Conservation (phyloP, 495 filamentous ascomycete species). For the Hyaloscypha bicolor region DNA sequence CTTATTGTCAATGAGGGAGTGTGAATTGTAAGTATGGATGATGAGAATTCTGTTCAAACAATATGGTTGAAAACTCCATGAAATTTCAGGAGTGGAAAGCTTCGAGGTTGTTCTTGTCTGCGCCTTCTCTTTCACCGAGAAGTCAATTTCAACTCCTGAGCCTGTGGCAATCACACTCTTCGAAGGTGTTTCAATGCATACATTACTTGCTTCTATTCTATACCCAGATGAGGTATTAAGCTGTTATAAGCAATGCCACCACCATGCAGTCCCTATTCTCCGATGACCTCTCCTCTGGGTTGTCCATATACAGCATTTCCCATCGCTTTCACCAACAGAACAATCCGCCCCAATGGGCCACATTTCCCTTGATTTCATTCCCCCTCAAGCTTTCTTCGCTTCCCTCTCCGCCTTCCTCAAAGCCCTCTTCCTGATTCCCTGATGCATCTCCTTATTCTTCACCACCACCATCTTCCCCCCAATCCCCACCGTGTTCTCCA, state of each 20-base stretch:
- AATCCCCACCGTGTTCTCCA: constrained; percentile 70
- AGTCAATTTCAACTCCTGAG: neutral
- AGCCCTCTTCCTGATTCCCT: constrained; percentile 82
- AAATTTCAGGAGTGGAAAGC: neutral
- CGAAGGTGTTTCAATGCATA: neutral
- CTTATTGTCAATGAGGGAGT: neutral
- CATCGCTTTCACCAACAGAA: neutral
- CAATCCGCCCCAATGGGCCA: neutral
- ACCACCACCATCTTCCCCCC: constrained; percentile 62
- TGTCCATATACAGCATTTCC: neutral
- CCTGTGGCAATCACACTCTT: neutral
- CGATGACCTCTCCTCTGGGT: neutral
- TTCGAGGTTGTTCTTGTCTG: neutral
- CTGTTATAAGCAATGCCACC: neutral
- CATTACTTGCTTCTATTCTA: neutral
- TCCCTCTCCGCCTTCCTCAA: constrained; percentile 88
- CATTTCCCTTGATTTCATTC: neutral
- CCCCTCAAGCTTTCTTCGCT: constrained; percentile 55
- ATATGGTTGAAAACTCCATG: neutral
- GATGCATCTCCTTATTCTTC: constrained; percentile 80
- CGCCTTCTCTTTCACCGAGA: neutral
- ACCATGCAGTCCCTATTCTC: neutral
- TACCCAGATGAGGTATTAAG: neutral
- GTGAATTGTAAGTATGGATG: neutral
- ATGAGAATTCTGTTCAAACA: neutral